phyloP scores from a whole-genome alignment of 352 stramenopile genomes.

The Phytophthora macrochlamydospora region DNA sequence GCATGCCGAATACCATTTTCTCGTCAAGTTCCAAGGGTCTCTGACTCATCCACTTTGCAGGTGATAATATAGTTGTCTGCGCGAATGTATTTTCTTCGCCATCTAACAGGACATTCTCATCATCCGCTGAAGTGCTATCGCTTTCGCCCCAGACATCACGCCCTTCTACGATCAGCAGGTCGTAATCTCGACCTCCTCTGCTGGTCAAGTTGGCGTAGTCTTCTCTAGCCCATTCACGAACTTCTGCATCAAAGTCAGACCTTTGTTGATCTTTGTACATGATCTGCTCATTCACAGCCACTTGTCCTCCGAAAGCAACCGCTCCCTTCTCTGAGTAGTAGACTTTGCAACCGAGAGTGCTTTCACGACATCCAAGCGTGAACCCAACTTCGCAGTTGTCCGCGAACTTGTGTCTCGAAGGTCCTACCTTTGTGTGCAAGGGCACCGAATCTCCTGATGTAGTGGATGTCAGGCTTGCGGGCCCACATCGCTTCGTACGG shows the following conservation, averaged over 20 bases:
- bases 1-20: too few relatives aligned
- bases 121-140: background rate
- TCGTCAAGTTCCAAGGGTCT: too few relatives aligned
- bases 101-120: background rate
- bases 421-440: conserved; percentile 1
- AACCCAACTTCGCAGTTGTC: conserved; percentile 4
- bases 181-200: background rate
- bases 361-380: background rate
- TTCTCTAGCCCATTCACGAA: background rate
- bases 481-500: conserved; percentile 9
- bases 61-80: background rate
- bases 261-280: conserved; percentile 3
- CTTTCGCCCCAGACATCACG: background rate
- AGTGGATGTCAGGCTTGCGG: conserved; percentile 2
- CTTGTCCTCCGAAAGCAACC: background rate
- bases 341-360: conserved; percentile 2
- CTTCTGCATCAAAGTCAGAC: background rate
- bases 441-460: conserved; percentile 1
- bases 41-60: too few relatives aligned
- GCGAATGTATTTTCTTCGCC: background rate
- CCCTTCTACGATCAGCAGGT: background rate
- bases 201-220: background rate
- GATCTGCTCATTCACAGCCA: conserved; percentile 1
- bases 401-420: conserved; percentile 2
- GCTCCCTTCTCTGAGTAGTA: background rate